Conservation (phyloP, 2,329 filamentous ascomycete genomes). For the Diplodia seriata region DNA sequence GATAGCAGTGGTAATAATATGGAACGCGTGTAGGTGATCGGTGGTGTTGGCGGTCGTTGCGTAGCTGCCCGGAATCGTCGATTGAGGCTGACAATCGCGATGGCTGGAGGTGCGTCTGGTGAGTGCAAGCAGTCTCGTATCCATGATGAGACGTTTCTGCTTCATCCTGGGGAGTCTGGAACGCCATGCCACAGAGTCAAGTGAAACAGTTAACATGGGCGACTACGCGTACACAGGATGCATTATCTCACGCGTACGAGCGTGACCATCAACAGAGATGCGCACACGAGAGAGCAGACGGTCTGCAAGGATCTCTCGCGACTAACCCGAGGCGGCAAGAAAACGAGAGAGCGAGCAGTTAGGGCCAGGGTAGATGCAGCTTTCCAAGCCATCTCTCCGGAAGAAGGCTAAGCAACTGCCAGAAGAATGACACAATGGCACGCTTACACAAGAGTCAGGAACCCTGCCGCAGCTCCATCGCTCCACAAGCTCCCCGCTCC, state of each 20-base stretch:
- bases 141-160: not conserved
- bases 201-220: not conserved
- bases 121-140: not conserved
- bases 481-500: constrained; percentile 5
- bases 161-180: constrained; percentile 13
- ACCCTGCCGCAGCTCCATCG: constrained; percentile 23
- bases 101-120: not conserved
- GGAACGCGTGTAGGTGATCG: not conserved
- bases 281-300: not conserved
- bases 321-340: not conserved
- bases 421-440: not conserved
- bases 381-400: not conserved
- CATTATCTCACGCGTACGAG: not conserved
- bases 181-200: constrained; percentile 5
- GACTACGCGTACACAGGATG: not conserved
- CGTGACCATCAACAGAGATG: not conserved
- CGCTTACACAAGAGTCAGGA: constrained; percentile 9
- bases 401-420: not conserved
- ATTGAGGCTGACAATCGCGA: not conserved
- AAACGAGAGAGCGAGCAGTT: not conserved
- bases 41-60: not conserved
- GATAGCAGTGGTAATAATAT: not conserved
- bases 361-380: not conserved
- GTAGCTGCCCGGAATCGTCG: not conserved
- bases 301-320: not conserved